Evolutionary conservation across 208 protist species (phyloP).

Genomic region (Trypanosoma theileri): DNA sequence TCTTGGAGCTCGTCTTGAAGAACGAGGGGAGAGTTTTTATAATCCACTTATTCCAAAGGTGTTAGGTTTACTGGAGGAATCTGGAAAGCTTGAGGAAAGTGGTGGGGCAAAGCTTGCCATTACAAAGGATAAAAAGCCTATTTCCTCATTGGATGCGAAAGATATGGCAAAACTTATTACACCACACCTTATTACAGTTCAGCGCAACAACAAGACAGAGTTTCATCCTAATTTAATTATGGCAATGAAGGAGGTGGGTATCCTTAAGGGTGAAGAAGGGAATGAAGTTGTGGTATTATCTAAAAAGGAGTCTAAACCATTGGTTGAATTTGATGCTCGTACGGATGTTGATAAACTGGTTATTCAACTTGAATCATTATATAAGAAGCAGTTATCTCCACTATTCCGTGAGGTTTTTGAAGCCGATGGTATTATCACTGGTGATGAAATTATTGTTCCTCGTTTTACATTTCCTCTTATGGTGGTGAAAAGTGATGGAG

Average conservation of each 20-base stretch:
- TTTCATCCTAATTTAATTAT: constrained; percentile 80
- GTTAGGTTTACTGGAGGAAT: constrained; percentile 75
- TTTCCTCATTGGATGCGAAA: constrained; percentile 65
- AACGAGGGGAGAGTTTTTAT: constrained; percentile 97
- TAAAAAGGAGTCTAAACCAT: constrained; percentile 89
- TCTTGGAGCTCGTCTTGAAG: constrained; percentile 84
- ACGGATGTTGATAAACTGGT: constrained; percentile 87
- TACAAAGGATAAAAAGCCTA: constrained; percentile 59
- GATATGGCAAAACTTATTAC: constrained; percentile 84
- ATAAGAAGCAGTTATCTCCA: constrained; percentile 72
- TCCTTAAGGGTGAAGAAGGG: constrained; percentile 72
- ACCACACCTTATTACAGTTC: constrained; percentile 63
- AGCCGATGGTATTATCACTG: constrained; percentile 61
- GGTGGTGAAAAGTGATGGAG: constrained; percentile 94
- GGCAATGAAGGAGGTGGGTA: constrained; percentile 73
- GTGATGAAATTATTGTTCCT: constrained; percentile 76
- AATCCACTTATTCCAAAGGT: constrained; percentile 90
- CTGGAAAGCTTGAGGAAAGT: constrained; percentile 72
- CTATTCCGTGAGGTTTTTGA: constrained; percentile 80
- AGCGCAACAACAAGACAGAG: constrained; percentile 42
- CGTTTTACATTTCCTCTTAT: constrained; percentile 94
- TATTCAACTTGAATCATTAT: constrained; percentile 64
- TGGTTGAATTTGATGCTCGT: constrained; percentile 79
- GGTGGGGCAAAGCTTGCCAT: constrained; percentile 90
- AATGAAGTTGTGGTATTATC: constrained; percentile 75